phyloP scores from a whole-genome alignment of 768 basidiomycete species.

The Amanita brunnescens region DNA sequence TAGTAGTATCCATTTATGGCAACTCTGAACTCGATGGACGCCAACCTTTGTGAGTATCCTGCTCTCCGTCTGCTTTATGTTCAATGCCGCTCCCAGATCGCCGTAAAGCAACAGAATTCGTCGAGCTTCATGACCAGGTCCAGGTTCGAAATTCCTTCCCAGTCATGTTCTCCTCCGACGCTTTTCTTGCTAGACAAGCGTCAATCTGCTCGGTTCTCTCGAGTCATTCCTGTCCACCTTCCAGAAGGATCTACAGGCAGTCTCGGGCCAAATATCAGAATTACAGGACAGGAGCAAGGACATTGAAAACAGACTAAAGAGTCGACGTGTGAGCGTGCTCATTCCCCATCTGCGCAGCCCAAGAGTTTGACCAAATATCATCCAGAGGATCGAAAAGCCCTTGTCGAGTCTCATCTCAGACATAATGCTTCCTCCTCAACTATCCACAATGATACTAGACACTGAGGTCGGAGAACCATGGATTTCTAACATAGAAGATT shows the following conservation, averaged over 20 bases:
- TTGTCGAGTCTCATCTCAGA: slow-evolving; percentile 73
- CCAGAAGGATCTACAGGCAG: slow-evolving; percentile 87
- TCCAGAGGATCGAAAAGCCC: slow-evolving; percentile 81
- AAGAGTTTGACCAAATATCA: slow-evolving; percentile 2
- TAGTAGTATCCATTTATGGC: slow-evolving; percentile 8
- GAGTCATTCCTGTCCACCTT: slow-evolving; percentile 92
- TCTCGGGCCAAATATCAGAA: slow-evolving; percentile 94
- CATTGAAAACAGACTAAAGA: slow-evolving; percentile 81
- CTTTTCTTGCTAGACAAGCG: slow-evolving; percentile 57
- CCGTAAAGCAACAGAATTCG: slow-evolving; percentile 50
- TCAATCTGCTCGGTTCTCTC: slow-evolving; percentile 76
- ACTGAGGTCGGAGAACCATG: slow-evolving; percentile 82
- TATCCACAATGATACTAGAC: slow-evolving; percentile 75
- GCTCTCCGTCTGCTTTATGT: neutral
- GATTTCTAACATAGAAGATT: slow-evolving; percentile 72
- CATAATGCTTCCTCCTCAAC: slow-evolving; percentile 72
- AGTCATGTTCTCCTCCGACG: slow-evolving; percentile 1
- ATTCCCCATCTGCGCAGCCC: neutral
- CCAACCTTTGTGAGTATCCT: neutral
- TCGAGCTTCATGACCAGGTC: slow-evolving; percentile 88
- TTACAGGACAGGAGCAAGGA: slow-evolving; percentile 85
- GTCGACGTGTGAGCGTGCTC: slow-evolving; percentile 57
- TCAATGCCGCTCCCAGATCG: slow-evolving; percentile 20
- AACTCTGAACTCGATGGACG: neutral
- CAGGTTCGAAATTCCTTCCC: slow-evolving; percentile 40